A percentile compares a stretch with the other conserved stretches of the same genome.
Conservation (phyloP, 495 filamentous ascomycete genomes). For the Friedmanniomyces endolithicus region DNA sequence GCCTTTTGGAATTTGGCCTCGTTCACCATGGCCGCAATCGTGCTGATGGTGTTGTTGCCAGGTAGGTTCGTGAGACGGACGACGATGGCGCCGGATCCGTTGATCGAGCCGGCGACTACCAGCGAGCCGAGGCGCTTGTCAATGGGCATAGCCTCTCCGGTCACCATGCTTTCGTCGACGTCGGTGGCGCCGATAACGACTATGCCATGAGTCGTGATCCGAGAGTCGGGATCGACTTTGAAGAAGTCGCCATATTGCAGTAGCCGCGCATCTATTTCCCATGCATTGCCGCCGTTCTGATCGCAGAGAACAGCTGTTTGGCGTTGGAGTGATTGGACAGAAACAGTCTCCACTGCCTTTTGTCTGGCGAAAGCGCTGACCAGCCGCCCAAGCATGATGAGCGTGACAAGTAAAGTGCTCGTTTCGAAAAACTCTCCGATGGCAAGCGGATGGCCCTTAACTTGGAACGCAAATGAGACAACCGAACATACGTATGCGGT, state of each 20-base stretch:
- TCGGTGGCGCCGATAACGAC: constrained; percentile 51
- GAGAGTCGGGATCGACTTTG: constrained; percentile 47
- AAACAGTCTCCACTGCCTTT: constrained; percentile 54
- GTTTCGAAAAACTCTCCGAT: constrained; percentile 65
- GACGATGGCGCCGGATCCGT: constrained; percentile 44
- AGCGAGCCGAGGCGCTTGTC: constrained; percentile 38
- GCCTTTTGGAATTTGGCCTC: constrained; percentile 58
- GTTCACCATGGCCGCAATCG: constrained; percentile 59
- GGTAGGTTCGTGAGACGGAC: constrained; percentile 49
- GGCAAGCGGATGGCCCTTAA: constrained; percentile 38
- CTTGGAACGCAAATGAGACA: constrained; percentile 48
- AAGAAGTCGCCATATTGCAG: constrained; percentile 64
- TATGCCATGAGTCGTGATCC: constrained; percentile 57
- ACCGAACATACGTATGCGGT: constrained; percentile 67
- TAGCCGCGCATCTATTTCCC: constrained; percentile 53
- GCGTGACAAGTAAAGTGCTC: constrained; percentile 60
- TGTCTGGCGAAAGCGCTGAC: constrained; percentile 50
- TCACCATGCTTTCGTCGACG: constrained; percentile 66
- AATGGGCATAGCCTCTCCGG: constrained; percentile 51
- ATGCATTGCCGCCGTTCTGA: constrained; percentile 12
- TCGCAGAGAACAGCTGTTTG: constrained; percentile 34
- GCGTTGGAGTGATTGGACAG: constrained; percentile 48
- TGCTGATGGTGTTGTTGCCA: constrained; percentile 58
- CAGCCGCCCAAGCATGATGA: constrained; percentile 64
- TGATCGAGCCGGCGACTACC: constrained; percentile 56